These are phyloP conservation scores for Caloboletus firmus DNA, from an alignment of 1,284 basidiomycete species.

Conservation along the genomic window DNA sequence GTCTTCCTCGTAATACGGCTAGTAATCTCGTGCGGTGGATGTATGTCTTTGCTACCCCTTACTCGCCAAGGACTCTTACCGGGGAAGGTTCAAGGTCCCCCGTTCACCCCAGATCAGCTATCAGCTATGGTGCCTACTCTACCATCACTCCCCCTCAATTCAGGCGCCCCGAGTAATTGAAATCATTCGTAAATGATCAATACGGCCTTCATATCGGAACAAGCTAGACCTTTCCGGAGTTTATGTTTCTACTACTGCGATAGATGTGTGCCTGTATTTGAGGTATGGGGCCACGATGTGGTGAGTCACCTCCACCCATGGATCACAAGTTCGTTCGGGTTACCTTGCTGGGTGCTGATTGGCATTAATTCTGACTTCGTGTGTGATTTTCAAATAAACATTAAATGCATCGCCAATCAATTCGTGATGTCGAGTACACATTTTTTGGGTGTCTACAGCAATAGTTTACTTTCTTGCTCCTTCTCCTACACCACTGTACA, in stretches of 20 bases:
- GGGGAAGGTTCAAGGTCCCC: not conserved
- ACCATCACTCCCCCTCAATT: not conserved
- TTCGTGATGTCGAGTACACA: too few relatives aligned
- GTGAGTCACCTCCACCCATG: slow-evolving; percentile 1
- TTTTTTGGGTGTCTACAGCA: too few relatives aligned
- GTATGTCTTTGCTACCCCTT: not conserved
- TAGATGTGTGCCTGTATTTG: slow-evolving; percentile 20
- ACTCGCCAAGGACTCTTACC: not conserved
- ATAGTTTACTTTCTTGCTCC: too few relatives aligned
- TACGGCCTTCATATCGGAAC: not conserved
- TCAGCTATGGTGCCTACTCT: not conserved
- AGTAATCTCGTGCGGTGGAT: not conserved
- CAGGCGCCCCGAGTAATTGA: not conserved
- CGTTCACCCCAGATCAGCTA: not conserved
- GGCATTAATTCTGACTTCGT: too few relatives aligned
- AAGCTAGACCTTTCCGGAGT: not conserved
- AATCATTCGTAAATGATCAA: not conserved
- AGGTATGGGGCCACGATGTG: slow-evolving; percentile 12
- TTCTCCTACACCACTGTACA: too few relatives aligned
- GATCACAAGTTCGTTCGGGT: too few relatives aligned
- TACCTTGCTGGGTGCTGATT: too few relatives aligned
- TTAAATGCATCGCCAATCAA: too few relatives aligned
- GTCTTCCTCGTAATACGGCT: not conserved
- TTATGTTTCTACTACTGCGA: slow-evolving; percentile 20
- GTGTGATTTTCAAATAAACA: too few relatives aligned